phyloP scores from a whole-genome alignment of 768 basidiomycete species.

The Udeniomyces megalosporus region DNA sequence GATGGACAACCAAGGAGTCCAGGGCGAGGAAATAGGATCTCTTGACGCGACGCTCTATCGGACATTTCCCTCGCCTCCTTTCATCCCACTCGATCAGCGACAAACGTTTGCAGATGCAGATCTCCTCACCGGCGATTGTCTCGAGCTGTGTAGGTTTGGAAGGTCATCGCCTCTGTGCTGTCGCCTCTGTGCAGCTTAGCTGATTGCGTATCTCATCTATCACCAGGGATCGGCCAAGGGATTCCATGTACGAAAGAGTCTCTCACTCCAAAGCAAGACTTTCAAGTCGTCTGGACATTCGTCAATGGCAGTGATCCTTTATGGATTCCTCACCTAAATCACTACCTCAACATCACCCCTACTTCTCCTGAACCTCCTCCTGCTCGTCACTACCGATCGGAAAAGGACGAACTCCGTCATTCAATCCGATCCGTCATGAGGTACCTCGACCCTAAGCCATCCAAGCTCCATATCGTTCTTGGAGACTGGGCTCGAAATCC shows the following conservation, averaged over 20 bases:
- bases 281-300: conserved; percentile 10
- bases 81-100: too few species aligned
- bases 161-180: too few species aligned
- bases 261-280: neutral
- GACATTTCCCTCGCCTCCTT: too few species aligned
- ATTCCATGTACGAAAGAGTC: neutral
- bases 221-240: conserved; percentile 9
- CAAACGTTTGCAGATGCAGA: neutral
- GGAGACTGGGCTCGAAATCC: conserved; percentile 9
- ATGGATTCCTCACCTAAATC: neutral
- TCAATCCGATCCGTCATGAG: conserved; percentile 1
- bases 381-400: conserved; percentile 5
- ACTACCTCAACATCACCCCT: neutral
- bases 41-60: too few species aligned
- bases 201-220: too few species aligned
- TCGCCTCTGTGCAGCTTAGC: too few species aligned
- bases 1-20: too few species aligned
- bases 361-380: neutral
- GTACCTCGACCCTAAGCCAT: neutral
- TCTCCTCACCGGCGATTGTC: neutral
- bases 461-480: conserved; percentile 8
- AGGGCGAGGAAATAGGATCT: too few species aligned
- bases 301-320: conserved; percentile 6
- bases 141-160: neutral
- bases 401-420: conserved; percentile 10